Base-by-base conservation (phyloP, 2,329 filamentous ascomycete species). In the Gaeumannomyces sp. region DNA sequence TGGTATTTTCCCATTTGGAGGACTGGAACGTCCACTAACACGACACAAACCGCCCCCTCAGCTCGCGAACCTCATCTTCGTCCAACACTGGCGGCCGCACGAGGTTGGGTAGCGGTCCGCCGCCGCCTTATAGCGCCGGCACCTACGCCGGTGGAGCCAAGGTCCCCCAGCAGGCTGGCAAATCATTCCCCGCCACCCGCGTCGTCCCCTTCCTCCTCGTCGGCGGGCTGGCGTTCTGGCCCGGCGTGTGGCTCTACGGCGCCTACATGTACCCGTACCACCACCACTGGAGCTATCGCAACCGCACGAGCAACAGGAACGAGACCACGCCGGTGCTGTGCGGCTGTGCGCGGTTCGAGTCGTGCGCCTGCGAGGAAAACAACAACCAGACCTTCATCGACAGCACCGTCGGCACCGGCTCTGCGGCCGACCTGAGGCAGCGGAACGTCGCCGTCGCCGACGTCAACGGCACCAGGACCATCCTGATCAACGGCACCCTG, bases 401-500 rank as follows among this genome's bases (percentile, higher is more conserved):
- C 67, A 80, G 83, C 11, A 72, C 93, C 13, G 79, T 93, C 59
- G 89, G 88, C 64, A 83, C 89, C 72, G 87, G 87, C 56, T 86
- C 81, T 67, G 87, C 87, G 69, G 72, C 73, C 3, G 76, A 73
- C 3, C 77, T 90, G 63, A 88, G 92, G 77, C 81, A 85, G 70
- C 81, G 80, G 0, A 69, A 92, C 2, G 82, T 91, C 65, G 82
- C 79, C 16, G 83, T 93, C 1, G 84, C 82, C 2, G 76, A 81
- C 64, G 81, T 89, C 67, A 88, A 91, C 65, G 86, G 86, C 62
- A 89, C 82, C 1, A 76, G 76, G 67, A 88, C 85, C 1, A 82
- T 95, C 53, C 79, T 91, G 35, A 77, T 94, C 73, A 92, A 93
- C 73, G 91, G 91, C n/a, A 90, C 89, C 0, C 77, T 94, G 4